Evolutionary conservation across 2,329 filamentous ascomycete species (phyloP).

Genomic region (Botryosphaeria agaves): DNA sequence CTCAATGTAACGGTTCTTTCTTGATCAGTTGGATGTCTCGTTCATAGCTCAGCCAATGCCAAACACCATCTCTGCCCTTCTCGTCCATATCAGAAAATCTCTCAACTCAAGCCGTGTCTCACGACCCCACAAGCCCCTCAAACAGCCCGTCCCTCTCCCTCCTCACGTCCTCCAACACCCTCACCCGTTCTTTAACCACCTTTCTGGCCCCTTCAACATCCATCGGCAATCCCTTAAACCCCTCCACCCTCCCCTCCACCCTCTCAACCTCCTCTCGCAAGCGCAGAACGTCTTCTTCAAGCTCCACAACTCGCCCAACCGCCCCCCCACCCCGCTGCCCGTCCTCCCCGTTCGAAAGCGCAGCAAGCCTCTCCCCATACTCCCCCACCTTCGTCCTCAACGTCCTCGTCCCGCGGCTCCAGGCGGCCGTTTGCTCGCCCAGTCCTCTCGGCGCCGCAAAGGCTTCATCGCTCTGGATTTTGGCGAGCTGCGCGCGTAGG

Average conservation of each 20-base stretch:
- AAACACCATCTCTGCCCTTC: too few species aligned
- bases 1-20: too few species aligned
- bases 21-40: too few species aligned
- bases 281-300: conserved; percentile 40
- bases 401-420: conserved; percentile 53
- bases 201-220: conserved; percentile 49
- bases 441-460: conserved; percentile 36
- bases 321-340: conserved; percentile 24
- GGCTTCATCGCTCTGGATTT: conserved; percentile 13
- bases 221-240: conserved; percentile 56
- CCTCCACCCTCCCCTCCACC: conserved; percentile 43
- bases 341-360: conserved; percentile 10
- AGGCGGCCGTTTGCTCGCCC: conserved; percentile 54
- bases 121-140: conserved; percentile 41
- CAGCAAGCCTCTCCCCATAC: conserved; percentile 24
- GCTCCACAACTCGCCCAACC: conserved; percentile 38
- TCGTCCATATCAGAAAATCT: too few species aligned
- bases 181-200: conserved; percentile 51
- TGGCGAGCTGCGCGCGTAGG: conserved; percentile 11
- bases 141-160: conserved; percentile 55
- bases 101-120: too few species aligned
- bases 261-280: conserved; percentile 40
- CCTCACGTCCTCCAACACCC: conserved; percentile 43
- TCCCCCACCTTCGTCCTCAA: conserved; percentile 50
- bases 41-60: too few species aligned